Percentiles rank a stretch among this genome's conserved stretches.
phyloP scores from a whole-genome alignment of 352 stramenopile genomes.

The Phytophthora constricta region DNA sequence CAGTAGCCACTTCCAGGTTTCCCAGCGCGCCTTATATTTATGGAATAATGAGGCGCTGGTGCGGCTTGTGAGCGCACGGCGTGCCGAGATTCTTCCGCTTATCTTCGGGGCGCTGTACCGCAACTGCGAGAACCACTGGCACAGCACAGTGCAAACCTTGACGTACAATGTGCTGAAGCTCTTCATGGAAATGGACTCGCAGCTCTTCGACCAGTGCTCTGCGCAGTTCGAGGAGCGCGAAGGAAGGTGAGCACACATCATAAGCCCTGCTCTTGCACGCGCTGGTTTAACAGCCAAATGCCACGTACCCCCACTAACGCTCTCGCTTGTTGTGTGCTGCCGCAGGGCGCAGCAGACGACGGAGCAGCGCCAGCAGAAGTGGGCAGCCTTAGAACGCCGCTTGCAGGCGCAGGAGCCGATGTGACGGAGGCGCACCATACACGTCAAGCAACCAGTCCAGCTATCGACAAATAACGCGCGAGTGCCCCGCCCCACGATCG shows the following conservation, averaged over 20 bases:
- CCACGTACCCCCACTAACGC: no score
- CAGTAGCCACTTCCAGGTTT: constrained; percentile 96
- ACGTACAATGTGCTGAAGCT: constrained; percentile 82
- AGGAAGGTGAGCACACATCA: constrained; percentile 44
- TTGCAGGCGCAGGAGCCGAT: constrained; percentile 42
- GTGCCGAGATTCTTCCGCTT: constrained; percentile 93
- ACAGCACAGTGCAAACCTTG: constrained; percentile 93
- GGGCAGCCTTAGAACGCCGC: constrained; percentile 57
- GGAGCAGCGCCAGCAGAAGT: constrained; percentile 57
- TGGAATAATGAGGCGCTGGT: constrained; percentile 99
- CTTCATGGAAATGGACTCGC: constrained; percentile 90
- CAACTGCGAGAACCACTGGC: constrained; percentile 95
- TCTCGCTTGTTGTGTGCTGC: constrained; percentile 1
- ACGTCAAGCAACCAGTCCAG: constrained; percentile 17
- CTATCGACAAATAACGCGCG: constrained; percentile 28
- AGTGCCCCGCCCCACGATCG: constrained; percentile 9
- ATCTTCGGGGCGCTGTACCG: constrained; percentile 93
- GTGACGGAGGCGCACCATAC: constrained; percentile 21
- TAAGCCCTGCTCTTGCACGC: constrained; percentile 19
- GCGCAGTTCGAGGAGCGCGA: constrained; percentile 66
- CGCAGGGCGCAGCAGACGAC: constrained; percentile 43
- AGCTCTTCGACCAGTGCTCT: constrained; percentile 85
- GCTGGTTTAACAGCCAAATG: constrained; percentile 21
- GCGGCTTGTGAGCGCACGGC: constrained; percentile 93
- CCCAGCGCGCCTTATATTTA: constrained; percentile 97